Base-by-base conservation (phyloP, 306 rosid genomes). In the Cyamopsis tetragonoloba region DNA sequence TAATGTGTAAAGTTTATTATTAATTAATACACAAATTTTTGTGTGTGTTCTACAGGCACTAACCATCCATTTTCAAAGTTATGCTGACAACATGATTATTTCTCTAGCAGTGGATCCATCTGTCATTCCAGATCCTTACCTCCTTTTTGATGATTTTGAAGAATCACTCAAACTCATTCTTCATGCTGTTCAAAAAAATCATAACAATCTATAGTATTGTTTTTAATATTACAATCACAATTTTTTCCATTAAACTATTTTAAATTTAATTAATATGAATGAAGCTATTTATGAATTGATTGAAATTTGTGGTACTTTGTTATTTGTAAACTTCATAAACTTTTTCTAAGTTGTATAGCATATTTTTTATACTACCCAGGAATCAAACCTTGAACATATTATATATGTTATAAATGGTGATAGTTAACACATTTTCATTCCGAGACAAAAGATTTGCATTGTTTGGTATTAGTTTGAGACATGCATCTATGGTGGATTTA, bases 51-150 rank as follows among this genome's bases (percentile, higher is more conserved):
- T 73, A 62, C 73, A 89, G 96, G 91, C 89, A 49, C 17, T 89
- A 35, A 84, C 82, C 8, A n/a, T 85, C n/a, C 95, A 89, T 75
- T 85, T 37, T 48, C 81, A 77, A 69, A 87, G 91, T 74, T 83
- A 83, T 19, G 79, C 22, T 5, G 57, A 79, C 11, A 72, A 81
- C 53, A 82, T 85, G 89, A 87, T 73, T 0, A 73, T 89, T 65
- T 72, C 76, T 27, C 0, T 89, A 30, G 71, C 85, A 0, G 83
- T 79, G 10, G 95, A 89, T 26, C 89, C 89, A 6, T 50, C 53
- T 42, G 73, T 73, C 5, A 81, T 87, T 42, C 75, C 87, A 3
- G 81, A 89, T 80, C 91, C 91, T 39, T 70, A 77, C 19, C 49
- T 38, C 13, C 55, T 85, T n/a, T 67, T 82, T 24, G 88, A 85